A percentile compares a stretch with the other conserved stretches of the same genome.
These are phyloP conservation scores for Phlyctochytrium planicorne DNA, from an alignment of 192 early-diverging fungal species.

Conservation along the genomic window DNA sequence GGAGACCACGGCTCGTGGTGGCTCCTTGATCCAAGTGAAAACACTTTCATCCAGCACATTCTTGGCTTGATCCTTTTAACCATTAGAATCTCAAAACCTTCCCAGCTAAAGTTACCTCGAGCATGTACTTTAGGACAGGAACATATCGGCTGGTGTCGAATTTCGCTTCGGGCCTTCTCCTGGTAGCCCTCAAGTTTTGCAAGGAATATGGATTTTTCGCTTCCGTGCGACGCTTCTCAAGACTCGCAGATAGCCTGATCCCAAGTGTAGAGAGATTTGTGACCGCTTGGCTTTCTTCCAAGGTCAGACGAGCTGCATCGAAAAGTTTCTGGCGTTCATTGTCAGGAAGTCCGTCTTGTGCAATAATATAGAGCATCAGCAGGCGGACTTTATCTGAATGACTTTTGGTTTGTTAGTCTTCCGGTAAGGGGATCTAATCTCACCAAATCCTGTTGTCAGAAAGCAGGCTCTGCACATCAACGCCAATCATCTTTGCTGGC, in stretches of 20 bases:
- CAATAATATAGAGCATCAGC: conserved; percentile 71
- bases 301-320: conserved; percentile 58
- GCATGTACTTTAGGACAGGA: conserved; percentile 66
- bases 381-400: conserved; percentile 72
- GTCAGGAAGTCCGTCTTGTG: conserved; percentile 68
- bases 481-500: conserved; percentile 17
- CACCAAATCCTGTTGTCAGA: conserved; percentile 13
- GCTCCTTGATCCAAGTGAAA: conserved; percentile 67
- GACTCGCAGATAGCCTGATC: conserved; percentile 58
- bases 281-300: conserved; percentile 71
- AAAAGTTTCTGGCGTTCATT: conserved; percentile 67
- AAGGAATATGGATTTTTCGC: conserved; percentile 19
- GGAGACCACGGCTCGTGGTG: conserved; percentile 32
- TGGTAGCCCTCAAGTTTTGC: conserved; percentile 11
- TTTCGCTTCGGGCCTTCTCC: conserved; percentile 55
- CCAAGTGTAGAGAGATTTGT: conserved; percentile 73
- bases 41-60: conserved; percentile 50
- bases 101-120: conserved; percentile 40
- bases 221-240: conserved; percentile 33
- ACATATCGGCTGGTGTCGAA: conserved; percentile 76
- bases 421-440: not conserved
- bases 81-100: not conserved
- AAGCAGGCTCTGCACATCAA: conserved; percentile 4
- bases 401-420: conserved; percentile 33
- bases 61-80: conserved; percentile 37